These are phyloP conservation scores for Glycine tomentella DNA, from an alignment of 306 rosid genomes.

Conservation along the genomic window DNA sequence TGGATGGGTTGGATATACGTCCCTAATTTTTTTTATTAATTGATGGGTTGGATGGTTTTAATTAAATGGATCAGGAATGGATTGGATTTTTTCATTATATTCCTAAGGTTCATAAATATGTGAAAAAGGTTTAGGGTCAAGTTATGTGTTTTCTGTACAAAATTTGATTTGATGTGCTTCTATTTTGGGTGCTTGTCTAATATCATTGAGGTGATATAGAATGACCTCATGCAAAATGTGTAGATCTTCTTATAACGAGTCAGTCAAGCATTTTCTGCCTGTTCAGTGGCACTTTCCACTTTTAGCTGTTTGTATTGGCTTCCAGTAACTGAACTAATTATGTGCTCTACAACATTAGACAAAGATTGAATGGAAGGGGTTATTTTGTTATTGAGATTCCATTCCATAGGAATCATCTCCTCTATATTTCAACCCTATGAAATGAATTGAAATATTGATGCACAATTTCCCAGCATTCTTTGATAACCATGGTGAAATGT, in stretches of 20 bases:
- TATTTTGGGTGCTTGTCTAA: constrained; percentile 13
- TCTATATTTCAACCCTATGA: constrained; percentile 7
- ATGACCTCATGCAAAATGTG: constrained; percentile 28
- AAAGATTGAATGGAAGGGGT: constrained; percentile 18
- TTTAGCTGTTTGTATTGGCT: no score
- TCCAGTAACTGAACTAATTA: background rate
- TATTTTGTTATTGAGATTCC: constrained; percentile 27
- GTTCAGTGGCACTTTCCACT: background rate
- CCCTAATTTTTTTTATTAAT: no score
- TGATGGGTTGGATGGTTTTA: background rate
- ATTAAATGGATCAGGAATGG: background rate
- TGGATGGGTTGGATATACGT: background rate
- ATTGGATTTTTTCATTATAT: background rate
- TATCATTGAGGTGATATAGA: constrained; percentile 27
- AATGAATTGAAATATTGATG: constrained; percentile 29
- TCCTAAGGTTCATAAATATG: no score
- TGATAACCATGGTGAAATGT: constrained; percentile 25
- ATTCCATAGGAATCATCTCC: constrained; percentile 20
- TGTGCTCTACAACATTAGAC: constrained; percentile 5
- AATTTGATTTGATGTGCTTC: constrained; percentile 27
- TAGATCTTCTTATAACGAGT: background rate
- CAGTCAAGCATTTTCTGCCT: constrained; percentile 17
- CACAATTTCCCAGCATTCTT: constrained; percentile 17
- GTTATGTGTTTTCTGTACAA: no score
- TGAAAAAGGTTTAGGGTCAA: no score